Base-by-base conservation (phyloP, 768 basidiomycete genomes). In the Russula emetica region DNA sequence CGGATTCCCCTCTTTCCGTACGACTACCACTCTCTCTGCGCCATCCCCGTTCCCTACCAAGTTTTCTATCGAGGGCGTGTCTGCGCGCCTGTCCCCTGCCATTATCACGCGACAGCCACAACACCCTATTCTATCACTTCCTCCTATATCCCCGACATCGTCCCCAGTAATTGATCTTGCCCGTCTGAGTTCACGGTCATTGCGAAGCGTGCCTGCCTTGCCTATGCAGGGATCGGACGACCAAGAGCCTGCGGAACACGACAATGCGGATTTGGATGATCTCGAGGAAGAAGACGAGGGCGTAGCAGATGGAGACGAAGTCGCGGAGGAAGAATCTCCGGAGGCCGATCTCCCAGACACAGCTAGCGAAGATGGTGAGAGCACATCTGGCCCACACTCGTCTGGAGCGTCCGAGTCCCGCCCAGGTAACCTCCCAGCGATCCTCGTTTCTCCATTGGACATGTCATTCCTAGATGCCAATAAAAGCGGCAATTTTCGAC, bases 201-300 rank as follows among this genome's bases (percentile, higher is more conserved):
- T 69, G 47, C 66, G 62, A 22, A 69, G 66, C 34, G 53, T 69
- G 60, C 68, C 68, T 24, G 62, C 66, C 16, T 40, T 69, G 38
- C 68, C 63, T n/a, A 63, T 34, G 53, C 72, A 75, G 59, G 78
- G 76, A 38, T 70, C 72, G 28, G 76, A 73, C 32, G 74, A 74
- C 24, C 71, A 64, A 47, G 70, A 68, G 38, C 74, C 73, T 42
- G 78, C 74, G 5, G 76, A 75, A n/a, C 70, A 71, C 36, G 74
- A 73, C 2, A 76, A 77, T 3, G 74, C 70, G 16, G 78, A 78
- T 47, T 70, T 75, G 13, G 76, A 73, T 30, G 72, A 74, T 51
- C 40, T 65, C 11, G 69, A 66, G 11, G 73, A 72, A 49, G 76
- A 77, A 32, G 73, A 74, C 16, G 78, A 76, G 38, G 78, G 78